phyloP scores from a whole-genome alignment of 371 early-diverging fungal genomes.

The Saksenaea vasiformis region DNA sequence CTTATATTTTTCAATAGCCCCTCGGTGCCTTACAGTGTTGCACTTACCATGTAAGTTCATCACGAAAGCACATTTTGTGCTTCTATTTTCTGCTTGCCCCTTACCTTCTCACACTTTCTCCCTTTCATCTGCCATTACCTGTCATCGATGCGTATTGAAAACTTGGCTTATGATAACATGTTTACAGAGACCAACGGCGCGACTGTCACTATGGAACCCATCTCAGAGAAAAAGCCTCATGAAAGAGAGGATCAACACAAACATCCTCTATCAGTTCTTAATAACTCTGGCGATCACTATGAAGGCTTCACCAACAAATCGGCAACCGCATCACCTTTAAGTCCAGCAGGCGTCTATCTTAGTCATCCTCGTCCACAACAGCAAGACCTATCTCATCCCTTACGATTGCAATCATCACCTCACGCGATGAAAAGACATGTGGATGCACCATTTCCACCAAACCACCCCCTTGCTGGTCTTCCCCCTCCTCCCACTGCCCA shows the following conservation, averaged over 20 bases:
- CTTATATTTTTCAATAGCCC: neutral
- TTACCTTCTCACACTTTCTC: neutral
- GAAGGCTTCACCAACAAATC: slow-evolving; percentile 5
- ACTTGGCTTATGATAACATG: slow-evolving; percentile 1
- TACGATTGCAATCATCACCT: slow-evolving; percentile 14
- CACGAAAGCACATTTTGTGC: neutral
- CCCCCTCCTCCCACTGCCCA: slow-evolving; percentile 7
- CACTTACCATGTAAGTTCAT: neutral
- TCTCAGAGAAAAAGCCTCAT: slow-evolving; percentile 2
- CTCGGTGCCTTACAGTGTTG: neutral
- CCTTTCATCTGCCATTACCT: slow-evolving; percentile 2
- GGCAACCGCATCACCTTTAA: slow-evolving; percentile 3
- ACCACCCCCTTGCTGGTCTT: slow-evolving; percentile 21
- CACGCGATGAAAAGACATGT: slow-evolving; percentile 17
- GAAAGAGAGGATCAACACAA: slow-evolving; percentile 5
- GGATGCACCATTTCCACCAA: slow-evolving; percentile 17
- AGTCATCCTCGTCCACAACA: slow-evolving; percentile 1
- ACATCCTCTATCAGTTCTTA: slow-evolving; percentile 1
- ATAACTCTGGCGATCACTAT: neutral
- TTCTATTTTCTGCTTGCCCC: slow-evolving; percentile 3
- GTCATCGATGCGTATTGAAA: slow-evolving; percentile 4
- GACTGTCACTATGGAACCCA: slow-evolving; percentile 4
- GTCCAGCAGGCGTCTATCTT: neutral
- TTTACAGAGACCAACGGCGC: slow-evolving; percentile 2
- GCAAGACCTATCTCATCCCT: slow-evolving; percentile 4